phyloP scores from a whole-genome alignment of 2,329 filamentous ascomycete genomes.

The Ascochyta clinopodiicola region DNA sequence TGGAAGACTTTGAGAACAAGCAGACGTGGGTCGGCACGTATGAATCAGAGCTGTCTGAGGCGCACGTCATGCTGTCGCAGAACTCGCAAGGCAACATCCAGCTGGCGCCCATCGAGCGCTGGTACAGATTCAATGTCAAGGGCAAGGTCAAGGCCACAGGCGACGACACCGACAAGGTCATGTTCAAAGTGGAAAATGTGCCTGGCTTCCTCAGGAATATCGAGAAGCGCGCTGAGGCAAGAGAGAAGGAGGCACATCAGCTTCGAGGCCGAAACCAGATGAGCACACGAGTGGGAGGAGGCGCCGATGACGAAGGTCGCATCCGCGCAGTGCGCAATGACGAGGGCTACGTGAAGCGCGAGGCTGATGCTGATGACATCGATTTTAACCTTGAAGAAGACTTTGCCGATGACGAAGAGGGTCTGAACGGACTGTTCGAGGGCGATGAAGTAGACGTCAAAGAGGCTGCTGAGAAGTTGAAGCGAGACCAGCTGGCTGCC shows the following conservation, averaged over 20 bases:
- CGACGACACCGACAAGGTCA: conserved; percentile 83
- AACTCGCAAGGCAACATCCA: conserved; percentile 70
- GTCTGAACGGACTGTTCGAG: conserved; percentile 50
- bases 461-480: conserved; percentile 69
- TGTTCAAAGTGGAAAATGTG: conserved; percentile 77
- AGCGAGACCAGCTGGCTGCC: conserved; percentile 81
- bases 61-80: conserved; percentile 74
- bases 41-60: conserved; percentile 83
- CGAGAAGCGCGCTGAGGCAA: conserved; percentile 56
- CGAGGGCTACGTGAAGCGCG: conserved; percentile 53
- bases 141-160: conserved; percentile 78
- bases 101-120: conserved; percentile 93
- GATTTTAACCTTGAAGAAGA: conserved; percentile 71
- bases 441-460: conserved; percentile 63
- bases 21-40: conserved; percentile 94
- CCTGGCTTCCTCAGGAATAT: conserved; percentile 73
- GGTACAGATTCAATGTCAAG: conserved; percentile 86
- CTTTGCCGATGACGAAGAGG: conserved; percentile 86
- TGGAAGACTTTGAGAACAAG: conserved; percentile 95
- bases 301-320: conserved; percentile 48
- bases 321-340: conserved; percentile 47
- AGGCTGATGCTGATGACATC: conserved; percentile 68
- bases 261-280: conserved; percentile 26
- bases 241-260: conserved; percentile 49
- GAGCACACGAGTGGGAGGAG: conserved; percentile 42